A percentile compares a stretch with the other conserved stretches of the same genome.
Evolutionary conservation across 2,329 filamentous ascomycete genomes (phyloP).

Genomic region (Paracamarosporium sp.): DNA sequence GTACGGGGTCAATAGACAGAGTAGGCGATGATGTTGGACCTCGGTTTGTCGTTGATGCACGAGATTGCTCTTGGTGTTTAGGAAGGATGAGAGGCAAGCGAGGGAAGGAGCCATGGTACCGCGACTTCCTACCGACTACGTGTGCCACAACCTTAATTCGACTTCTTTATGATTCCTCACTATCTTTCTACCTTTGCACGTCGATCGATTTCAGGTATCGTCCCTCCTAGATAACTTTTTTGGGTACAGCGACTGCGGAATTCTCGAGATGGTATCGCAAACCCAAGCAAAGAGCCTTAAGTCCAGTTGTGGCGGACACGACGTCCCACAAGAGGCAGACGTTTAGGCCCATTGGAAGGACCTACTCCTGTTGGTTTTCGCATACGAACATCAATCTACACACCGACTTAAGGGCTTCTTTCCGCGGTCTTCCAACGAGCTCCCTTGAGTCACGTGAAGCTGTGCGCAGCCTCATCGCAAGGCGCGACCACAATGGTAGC

Average conservation of each 20-base stretch:
- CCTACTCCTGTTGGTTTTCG: no score
- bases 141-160: slow-evolving; percentile 13
- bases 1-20: background rate
- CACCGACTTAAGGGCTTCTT: no score
- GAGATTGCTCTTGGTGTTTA: background rate
- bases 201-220: background rate
- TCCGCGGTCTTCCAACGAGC: background rate
- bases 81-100: slow-evolving; percentile 2
- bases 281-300: background rate
- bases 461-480: background rate
- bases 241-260: no score
- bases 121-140: slow-evolving; percentile 2
- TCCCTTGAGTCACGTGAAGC: background rate
- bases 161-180: slow-evolving; percentile 5
- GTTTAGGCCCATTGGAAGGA: no score
- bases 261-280: background rate
- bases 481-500: background rate
- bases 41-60: background rate
- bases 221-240: no score
- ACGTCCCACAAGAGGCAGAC: background rate
- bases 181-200: background rate
- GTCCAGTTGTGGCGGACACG: background rate
- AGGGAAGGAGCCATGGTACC: slow-evolving; percentile 15
- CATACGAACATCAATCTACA: no score
- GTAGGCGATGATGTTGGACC: background rate